Base-by-base conservation (phyloP, 352 stramenopile genomes). In the Thraustotheca clavata region DNA sequence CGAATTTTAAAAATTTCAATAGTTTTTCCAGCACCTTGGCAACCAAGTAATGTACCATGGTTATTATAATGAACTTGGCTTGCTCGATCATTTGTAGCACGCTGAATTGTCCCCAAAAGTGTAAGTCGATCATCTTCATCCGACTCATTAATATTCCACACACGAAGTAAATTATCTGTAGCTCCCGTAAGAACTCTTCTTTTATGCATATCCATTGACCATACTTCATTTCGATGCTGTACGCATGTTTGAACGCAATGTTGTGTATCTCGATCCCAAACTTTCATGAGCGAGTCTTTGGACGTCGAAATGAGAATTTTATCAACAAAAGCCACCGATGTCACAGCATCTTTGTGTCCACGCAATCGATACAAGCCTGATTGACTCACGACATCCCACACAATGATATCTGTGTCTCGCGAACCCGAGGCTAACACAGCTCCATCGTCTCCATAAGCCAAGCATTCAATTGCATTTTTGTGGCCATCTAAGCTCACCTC, bases 201-300 rank as follows among this genome's bases (percentile, higher is more conserved):
- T 0, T 77, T 67, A 43, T 78, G 91, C 35, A 96, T 72, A 24
- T 86, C 90, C 20, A 98, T 71, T 33, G 76, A 84, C 91, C 93
- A 98, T 5, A 98, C 88, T 69, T 97, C 91, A 40, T 87, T 95
- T 27, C 89, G 77, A 71, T 98, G 89, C 31, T 89, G 88, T 33
- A 97, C 86, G 63, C 95, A 91, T 9, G 94, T 98, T 70, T 98
- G 89, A 46, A 97, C 74, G 69, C 94, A 98, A 71, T 96, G 82
- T 76, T 97, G 88, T 31, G 86, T 96, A 32, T 96, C 85, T 4
- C 97, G 73, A 67, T 98, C 93, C 93, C 93, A 98, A 18, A 96
- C 79, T 75, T 98, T 98, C 43, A 98, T 70, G 36, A 97, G 78
- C 33, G 87, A 90, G 75, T 98, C 94, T 70, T 97, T 97, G 61